A percentile compares a stretch with the other conserved stretches of the same genome.
Evolutionary conservation across 2,329 filamentous ascomycete species (phyloP).

Genomic region (Spiromastix sp.): DNA sequence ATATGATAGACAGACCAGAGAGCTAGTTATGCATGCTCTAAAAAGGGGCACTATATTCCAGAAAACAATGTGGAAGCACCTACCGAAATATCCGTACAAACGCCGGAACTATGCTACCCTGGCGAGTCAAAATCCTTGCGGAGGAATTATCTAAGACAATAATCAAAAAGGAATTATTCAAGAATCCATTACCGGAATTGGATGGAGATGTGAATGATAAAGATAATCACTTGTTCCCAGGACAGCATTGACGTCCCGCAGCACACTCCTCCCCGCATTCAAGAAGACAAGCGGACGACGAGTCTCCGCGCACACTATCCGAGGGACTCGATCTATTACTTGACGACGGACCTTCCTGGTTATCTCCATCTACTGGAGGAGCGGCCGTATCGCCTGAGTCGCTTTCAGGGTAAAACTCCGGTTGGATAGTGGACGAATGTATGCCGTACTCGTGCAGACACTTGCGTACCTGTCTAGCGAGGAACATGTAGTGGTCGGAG

Average conservation of each 20-base stretch:
- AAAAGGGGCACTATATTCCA: too few species aligned
- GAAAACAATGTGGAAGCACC: too few species aligned
- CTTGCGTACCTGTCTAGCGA: constrained; percentile 69
- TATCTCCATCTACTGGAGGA: not conserved
- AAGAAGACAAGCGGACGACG: constrained; percentile 33
- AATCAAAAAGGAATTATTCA: too few species aligned
- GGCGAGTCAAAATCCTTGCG: too few species aligned
- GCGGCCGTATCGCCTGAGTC: constrained; percentile 22
- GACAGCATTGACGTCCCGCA: constrained; percentile 30
- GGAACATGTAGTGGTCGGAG: constrained; percentile 73
- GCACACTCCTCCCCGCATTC: constrained; percentile 38
- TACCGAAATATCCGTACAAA: too few species aligned
- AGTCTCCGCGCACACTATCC: constrained; percentile 27
- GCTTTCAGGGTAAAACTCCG: constrained; percentile 53
- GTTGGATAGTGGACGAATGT: constrained; percentile 94
- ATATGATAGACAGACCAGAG: too few species aligned
- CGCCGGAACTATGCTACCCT: too few species aligned
- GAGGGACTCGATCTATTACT: constrained; percentile 19
- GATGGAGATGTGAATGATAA: too few species aligned
- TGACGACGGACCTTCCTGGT: not conserved
- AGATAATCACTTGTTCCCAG: constrained; percentile 3
- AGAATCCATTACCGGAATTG: too few species aligned
- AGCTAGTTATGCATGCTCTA: too few species aligned
- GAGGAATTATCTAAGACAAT: too few species aligned
- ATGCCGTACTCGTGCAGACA: constrained; percentile 95